These are phyloP conservation scores for Climacium dendroides DNA, from an alignment of 225 moss, liverwort and hornwort species.

Conservation along the genomic window DNA sequence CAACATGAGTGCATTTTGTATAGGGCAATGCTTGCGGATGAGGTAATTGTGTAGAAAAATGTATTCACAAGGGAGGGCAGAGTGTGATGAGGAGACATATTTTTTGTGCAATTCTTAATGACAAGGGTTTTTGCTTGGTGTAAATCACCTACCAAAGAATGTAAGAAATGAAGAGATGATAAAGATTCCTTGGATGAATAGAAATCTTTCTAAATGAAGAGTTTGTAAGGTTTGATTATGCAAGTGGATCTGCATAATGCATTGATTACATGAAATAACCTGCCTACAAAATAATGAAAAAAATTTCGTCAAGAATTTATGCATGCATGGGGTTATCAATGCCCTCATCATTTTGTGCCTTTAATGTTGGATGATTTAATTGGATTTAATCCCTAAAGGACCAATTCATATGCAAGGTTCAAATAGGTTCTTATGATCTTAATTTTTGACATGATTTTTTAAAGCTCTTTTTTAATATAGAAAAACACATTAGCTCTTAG, in stretches of 20 bases:
- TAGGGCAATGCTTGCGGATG: rapidly evolving
- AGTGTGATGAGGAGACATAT: rapidly evolving
- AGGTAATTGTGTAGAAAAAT: rapidly evolving
- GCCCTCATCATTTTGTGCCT: background rate
- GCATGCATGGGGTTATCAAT: background rate
- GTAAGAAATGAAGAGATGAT: background rate
- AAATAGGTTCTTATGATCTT: background rate
- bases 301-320: rapidly evolving
- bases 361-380: background rate
- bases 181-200: background rate
- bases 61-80: rapidly evolving
- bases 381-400: background rate
- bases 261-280: background rate
- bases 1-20: background rate
- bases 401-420: background rate
- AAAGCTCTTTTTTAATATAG: background rate
- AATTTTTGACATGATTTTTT: background rate
- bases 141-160: rapidly evolving
- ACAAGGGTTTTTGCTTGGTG: rapidly evolving
- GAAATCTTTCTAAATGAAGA: background rate
- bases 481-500: rapidly evolving
- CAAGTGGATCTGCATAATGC: rapidly evolving
- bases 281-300: rapidly evolving
- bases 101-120: rapidly evolving
- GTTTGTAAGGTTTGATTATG: rapidly evolving